Evolutionary conservation across 1,284 basidiomycete genomes (phyloP).

Genomic region (Malassezia furfur): DNA sequence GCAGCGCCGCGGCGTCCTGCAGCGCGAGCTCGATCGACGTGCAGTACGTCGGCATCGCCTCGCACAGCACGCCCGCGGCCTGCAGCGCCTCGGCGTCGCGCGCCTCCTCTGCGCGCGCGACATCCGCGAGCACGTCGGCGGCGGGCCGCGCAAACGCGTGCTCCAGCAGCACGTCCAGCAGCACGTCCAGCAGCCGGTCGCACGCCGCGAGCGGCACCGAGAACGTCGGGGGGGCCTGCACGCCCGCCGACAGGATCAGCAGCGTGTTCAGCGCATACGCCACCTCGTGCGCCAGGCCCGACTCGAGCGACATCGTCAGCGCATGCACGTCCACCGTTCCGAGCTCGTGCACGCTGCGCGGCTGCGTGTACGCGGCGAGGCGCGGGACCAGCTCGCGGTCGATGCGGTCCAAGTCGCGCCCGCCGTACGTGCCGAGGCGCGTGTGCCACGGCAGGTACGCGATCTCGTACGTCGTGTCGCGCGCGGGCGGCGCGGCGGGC

Average conservation of each 20-base stretch:
- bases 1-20: slow-evolving; percentile 35
- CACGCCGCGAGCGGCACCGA: slow-evolving; percentile 60
- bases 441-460: slow-evolving; percentile 77
- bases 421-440: slow-evolving; percentile 68
- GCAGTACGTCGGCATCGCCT: slow-evolving; percentile 19
- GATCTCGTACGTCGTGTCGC: slow-evolving; percentile 63
- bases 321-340: slow-evolving; percentile 76
- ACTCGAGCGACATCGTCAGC: slow-evolving; percentile 78
- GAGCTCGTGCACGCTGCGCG: slow-evolving; percentile 67
- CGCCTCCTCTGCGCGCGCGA: neutral
- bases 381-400: slow-evolving; percentile 58
- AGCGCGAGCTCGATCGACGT: slow-evolving; percentile 36
- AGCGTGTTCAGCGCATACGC: slow-evolving; percentile 83
- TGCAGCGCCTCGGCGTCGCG: neutral
- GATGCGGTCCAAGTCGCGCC: slow-evolving; percentile 67
- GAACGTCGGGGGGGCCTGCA: slow-evolving; percentile 57
- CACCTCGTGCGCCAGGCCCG: slow-evolving; percentile 69
- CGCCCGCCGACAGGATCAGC: slow-evolving; percentile 64
- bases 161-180: slow-evolving; percentile 77
- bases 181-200: slow-evolving; percentile 72
- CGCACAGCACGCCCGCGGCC: neutral
- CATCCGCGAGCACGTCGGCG: slow-evolving; percentile 34
- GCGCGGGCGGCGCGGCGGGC: neutral
- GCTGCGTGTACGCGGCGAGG: slow-evolving; percentile 52
- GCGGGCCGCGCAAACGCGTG: slow-evolving; percentile 58